phyloP scores from a whole-genome alignment of 176 grass and related monocot genomes.

The Otatea glauca region DNA sequence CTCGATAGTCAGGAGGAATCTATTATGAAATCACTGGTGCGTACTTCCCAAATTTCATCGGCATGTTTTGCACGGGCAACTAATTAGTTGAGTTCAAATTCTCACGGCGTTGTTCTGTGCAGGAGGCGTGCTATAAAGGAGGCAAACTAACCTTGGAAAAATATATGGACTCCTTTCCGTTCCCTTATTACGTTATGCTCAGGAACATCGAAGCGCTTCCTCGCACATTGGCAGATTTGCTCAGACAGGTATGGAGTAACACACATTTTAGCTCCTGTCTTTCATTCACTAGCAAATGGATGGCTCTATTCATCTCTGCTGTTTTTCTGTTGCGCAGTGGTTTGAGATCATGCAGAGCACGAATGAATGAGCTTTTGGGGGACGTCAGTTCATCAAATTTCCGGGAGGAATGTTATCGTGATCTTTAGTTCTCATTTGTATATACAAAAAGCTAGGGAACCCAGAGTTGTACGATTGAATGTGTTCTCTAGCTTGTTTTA shows the following conservation, averaged over 20 bases:
- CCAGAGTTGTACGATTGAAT: background rate
- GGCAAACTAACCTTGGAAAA: constrained; percentile 47
- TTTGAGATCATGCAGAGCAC: constrained; percentile 85
- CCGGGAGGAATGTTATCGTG: background rate
- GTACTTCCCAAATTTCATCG: constrained; percentile 2
- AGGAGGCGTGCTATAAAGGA: constrained; percentile 65
- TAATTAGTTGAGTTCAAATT: constrained; percentile 32
- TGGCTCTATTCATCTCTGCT: constrained; percentile 19
- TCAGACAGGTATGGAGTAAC: constrained; percentile 77
- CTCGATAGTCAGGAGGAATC: constrained; percentile 82
- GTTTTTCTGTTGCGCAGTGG: constrained; percentile 69
- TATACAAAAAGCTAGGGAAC: constrained; percentile 14
- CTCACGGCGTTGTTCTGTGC: constrained; percentile 22
- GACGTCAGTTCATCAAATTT: constrained; percentile 14
- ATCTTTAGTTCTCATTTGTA: background rate
- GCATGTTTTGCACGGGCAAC: background rate
- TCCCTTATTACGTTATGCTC: constrained; percentile 85
- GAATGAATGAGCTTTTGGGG: constrained; percentile 51
- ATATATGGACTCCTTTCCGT: constrained; percentile 86
- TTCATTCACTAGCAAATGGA: background rate
- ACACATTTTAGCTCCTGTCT: background rate
- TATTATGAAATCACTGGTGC: constrained; percentile 70
- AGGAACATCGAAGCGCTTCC: constrained; percentile 88
- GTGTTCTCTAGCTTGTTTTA: background rate
- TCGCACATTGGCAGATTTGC: constrained; percentile 80